Conservation (phyloP, 148 eudicot genomes). For the Beta vulgaris region DNA sequence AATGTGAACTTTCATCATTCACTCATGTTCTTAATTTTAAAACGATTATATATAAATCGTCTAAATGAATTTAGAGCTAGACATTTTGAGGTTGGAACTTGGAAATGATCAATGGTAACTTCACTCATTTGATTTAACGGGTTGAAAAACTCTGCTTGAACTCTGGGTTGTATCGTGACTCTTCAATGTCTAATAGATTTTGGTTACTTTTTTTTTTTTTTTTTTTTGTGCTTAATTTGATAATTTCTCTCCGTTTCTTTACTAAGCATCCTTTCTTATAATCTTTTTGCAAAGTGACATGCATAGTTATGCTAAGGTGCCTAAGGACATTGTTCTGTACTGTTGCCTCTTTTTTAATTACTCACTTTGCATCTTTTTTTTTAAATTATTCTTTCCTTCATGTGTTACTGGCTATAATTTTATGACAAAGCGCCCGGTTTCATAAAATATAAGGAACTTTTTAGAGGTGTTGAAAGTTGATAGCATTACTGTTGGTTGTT, state of each 20-base stretch:
- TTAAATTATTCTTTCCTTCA: not conserved
- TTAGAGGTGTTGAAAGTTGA: not conserved
- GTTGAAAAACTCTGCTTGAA: not conserved
- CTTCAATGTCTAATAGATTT: not conserved
- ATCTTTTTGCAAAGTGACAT: not conserved
- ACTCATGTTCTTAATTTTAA: too few species aligned
- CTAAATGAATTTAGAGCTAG: too few species aligned
- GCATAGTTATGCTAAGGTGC: not conserved
- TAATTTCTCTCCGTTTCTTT: not conserved
- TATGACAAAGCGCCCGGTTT: not conserved
- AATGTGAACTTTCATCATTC: too few species aligned
- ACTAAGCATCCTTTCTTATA: not conserved
- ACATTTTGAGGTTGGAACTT: too few species aligned
- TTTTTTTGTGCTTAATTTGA: too few species aligned
- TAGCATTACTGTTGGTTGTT: conserved; percentile 5
- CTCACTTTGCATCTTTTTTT: not conserved
- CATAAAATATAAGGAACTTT: not conserved
- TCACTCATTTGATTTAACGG: not conserved
- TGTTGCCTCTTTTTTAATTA: not conserved
- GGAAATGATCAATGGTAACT: too few species aligned
- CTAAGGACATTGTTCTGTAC: not conserved
- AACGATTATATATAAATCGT: too few species aligned
- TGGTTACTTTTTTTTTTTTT: too few species aligned
- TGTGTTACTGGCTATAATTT: conserved; percentile 3
- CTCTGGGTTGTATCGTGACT: not conserved